These are phyloP conservation scores for Trichoderma sp. DNA, from an alignment of 2,329 filamentous ascomycete genomes.

Conservation along the genomic window DNA sequence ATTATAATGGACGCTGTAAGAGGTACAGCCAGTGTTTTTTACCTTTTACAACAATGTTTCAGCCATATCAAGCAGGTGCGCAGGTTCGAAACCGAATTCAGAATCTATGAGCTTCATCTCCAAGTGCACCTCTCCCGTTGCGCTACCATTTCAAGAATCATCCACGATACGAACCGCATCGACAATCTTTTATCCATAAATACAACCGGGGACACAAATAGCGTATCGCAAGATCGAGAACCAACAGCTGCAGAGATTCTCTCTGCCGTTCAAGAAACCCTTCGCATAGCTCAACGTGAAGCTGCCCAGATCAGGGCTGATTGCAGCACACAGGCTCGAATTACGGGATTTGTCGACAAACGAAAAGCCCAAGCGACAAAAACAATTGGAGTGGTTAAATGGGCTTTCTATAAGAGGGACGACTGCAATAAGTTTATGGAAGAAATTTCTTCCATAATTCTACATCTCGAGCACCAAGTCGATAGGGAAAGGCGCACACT, in stretches of 20 bases:
- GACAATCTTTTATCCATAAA: too few relatives aligned
- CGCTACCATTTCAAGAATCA: not conserved
- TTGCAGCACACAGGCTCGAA: not conserved
- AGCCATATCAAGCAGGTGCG: too few relatives aligned
- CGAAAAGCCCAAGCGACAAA: not conserved
- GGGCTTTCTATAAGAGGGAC: conserved; percentile 8
- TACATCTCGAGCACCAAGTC: not conserved
- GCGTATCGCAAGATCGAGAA: not conserved
- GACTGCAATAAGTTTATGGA: not conserved
- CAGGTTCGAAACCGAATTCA: too few relatives aligned
- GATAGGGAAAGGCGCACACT: not conserved
- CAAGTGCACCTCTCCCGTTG: not conserved
- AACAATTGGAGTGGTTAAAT: not conserved
- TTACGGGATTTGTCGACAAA: not conserved
- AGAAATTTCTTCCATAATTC: not conserved
- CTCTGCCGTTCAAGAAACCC: not conserved
- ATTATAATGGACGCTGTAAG: too few relatives aligned
- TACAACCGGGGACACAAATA: rapidly evolving
- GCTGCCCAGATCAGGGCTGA: not conserved
- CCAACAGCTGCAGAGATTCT: not conserved
- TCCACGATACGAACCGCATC: not conserved
- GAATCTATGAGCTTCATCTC: not conserved
- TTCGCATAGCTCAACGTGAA: not conserved
- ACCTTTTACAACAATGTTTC: too few relatives aligned
- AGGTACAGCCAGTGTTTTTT: too few relatives aligned